Evolutionary conservation across 2,329 filamentous ascomycete genomes (phyloP), one percentile per base, ranked within the genome.

Genomic region (Alternaria sp.): DNA sequence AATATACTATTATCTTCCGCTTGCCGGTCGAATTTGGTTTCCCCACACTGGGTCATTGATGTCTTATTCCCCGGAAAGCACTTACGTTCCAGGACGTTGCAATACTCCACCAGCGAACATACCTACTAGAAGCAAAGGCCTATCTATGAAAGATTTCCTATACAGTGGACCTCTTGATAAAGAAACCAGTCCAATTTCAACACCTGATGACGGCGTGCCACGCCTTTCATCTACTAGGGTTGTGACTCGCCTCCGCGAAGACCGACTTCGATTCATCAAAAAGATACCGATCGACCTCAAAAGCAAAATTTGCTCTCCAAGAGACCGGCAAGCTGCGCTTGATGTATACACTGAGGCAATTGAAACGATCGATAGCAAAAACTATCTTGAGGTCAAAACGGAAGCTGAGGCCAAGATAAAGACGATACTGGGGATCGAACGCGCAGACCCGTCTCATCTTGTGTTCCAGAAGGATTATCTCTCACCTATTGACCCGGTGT

Each of bases 401-500:
- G 68, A 70, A 29, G 57, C 49, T 1, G 42, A 36, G 0, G 24
- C 5, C 5, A 68, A 68, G 24, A 51, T 65, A 1, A 42, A 42
- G 2, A 58, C 54, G 1, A 61, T 69, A 5, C 40, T 70, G 0
- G 48, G 57, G 3, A 14, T 65, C 6, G 13, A 6, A 9, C 6
- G 61, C 60, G 9, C 33, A 54, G 9, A 24, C 24, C 60, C 60
- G 4, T 31, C 52, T 3, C 51, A 68, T 14, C 8, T 23, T 0
- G 62, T 64, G 0, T 69, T 68, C 39, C 29, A 17, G 4, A 24
- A 24, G 9, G 37, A 14, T 7, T 39, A 58, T 2, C 54, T 69
- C 3, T 21, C 6, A 3, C 65, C 63, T 0, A 44, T 69, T 0
- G 63, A 69, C 5, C 66, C 65, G 2, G 54, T 63, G 24, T 70